Conservation (phyloP, 306 rosid species). For the Quercus gilva region DNA sequence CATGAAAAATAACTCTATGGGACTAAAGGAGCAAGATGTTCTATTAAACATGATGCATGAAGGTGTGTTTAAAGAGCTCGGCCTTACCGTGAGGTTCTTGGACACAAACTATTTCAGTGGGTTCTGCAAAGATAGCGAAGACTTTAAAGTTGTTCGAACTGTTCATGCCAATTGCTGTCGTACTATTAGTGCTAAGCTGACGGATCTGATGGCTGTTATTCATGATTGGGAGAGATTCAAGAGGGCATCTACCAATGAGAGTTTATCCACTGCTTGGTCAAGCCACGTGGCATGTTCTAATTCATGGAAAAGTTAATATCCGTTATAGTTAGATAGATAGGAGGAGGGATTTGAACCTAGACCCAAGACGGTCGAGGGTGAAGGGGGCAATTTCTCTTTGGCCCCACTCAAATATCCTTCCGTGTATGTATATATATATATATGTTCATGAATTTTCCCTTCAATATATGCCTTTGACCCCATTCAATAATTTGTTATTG, state of each 20-base stretch:
- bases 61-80: conserved; percentile 5
- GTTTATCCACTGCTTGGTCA: not conserved
- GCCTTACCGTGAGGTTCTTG: conserved; percentile 15
- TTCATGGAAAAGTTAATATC: not conserved
- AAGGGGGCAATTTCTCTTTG: too few species aligned
- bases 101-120: conserved; percentile 32
- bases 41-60: conserved; percentile 11
- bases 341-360: too few species aligned
- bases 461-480: too few species aligned
- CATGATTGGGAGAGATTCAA: conserved; percentile 27
- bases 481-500: rapidly evolving
- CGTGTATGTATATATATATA: too few species aligned
- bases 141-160: conserved; percentile 22
- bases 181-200: conserved; percentile 19
- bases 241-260: not conserved
- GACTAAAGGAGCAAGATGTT: conserved; percentile 30
- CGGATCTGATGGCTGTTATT: conserved; percentile 17
- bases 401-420: too few species aligned
- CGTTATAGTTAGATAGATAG: too few species aligned
- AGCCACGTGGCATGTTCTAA: not conserved
- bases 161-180: conserved; percentile 37
- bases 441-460: too few species aligned
- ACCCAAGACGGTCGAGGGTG: rapidly evolving
- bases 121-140: conserved; percentile 28
- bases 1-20: conserved; percentile 3